These are phyloP conservation scores for Aureobasidium sp. DNA, from an alignment of 2,329 filamentous ascomycete genomes.

Conservation along the genomic window DNA sequence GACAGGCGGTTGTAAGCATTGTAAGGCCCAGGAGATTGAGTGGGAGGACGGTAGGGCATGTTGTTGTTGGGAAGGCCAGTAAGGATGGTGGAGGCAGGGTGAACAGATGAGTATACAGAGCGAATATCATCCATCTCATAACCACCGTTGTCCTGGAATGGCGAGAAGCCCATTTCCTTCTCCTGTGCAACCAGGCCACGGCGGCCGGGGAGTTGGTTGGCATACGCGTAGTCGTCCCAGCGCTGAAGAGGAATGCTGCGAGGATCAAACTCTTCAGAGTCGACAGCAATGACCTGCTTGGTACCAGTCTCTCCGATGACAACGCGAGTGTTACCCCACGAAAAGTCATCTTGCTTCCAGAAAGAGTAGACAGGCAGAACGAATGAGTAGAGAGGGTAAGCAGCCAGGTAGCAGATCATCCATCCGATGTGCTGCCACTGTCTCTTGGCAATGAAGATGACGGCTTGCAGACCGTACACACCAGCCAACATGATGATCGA, in stretches of 20 bases:
- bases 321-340: constrained; percentile 96
- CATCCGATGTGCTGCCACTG: constrained; percentile 98
- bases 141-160: constrained; percentile 35
- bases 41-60: constrained; percentile 49
- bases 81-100: constrained; percentile 77
- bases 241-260: constrained; percentile 87
- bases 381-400: constrained; percentile 90
- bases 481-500: constrained; percentile 83
- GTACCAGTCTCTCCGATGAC: constrained; percentile 90
- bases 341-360: constrained; percentile 99
- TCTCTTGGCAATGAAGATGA: constrained; percentile 94
- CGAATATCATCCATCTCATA: constrained; percentile 99
- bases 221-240: constrained; percentile 90
- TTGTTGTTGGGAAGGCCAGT: constrained; percentile 57
- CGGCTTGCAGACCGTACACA: constrained; percentile 89
- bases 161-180: constrained; percentile 40
- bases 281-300: constrained; percentile 81
- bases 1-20: constrained; percentile 62
- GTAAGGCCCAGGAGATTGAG: constrained; percentile 70
- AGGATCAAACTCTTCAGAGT: constrained; percentile 81
- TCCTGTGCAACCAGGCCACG: constrained; percentile 62
- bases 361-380: constrained; percentile 92
- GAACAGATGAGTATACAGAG: constrained; percentile 87
- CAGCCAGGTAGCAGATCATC: constrained; percentile 99
- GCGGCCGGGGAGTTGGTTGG: constrained; percentile 84